Percentiles rank a stretch among this genome's conserved stretches.
phyloP scores from a whole-genome alignment of 108 stramenopile genomes.

The Mediolabrus comicus region DNA sequence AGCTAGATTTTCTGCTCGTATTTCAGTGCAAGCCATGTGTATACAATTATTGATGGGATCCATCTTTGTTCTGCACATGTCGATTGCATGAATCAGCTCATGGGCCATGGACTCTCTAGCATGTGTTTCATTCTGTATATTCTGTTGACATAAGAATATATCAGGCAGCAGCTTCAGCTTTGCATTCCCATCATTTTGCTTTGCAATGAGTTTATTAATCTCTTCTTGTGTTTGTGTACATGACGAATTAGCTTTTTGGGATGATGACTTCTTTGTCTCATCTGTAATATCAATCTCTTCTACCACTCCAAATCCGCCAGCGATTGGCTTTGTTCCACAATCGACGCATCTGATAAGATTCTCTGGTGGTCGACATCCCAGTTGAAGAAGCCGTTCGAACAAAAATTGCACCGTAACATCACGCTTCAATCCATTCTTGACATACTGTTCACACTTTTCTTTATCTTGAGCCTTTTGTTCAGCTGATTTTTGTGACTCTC shows the following conservation, averaged over 20 bases:
- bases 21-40: slow-evolving; percentile 86
- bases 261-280: neutral
- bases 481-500: slow-evolving; percentile 12
- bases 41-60: slow-evolving; percentile 50
- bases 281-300: slow-evolving; percentile 50
- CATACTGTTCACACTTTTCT: slow-evolving; percentile 64
- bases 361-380: slow-evolving; percentile 79
- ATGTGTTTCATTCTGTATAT: slow-evolving; percentile 70
- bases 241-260: neutral
- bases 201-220: slow-evolving; percentile 27
- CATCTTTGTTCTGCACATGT: slow-evolving; percentile 85
- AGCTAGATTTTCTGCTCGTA: slow-evolving; percentile 87
- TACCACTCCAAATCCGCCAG: slow-evolving; percentile 82
- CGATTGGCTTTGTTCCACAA: slow-evolving; percentile 71
- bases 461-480: slow-evolving; percentile 39
- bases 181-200: slow-evolving; percentile 57
- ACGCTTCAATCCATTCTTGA: slow-evolving; percentile 57
- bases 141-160: slow-evolving; percentile 83
- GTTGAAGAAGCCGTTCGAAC: slow-evolving; percentile 55
- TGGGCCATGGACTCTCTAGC: slow-evolving; percentile 77
- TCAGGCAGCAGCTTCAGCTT: slow-evolving; percentile 70
- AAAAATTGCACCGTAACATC: slow-evolving; percentile 84
- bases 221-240: slow-evolving; percentile 22
- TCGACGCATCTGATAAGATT: slow-evolving; percentile 77
- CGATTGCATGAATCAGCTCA: slow-evolving; percentile 90